Base-by-base conservation (phyloP, 371 early-diverging fungal genomes). In the Coemansia sp. region DNA sequence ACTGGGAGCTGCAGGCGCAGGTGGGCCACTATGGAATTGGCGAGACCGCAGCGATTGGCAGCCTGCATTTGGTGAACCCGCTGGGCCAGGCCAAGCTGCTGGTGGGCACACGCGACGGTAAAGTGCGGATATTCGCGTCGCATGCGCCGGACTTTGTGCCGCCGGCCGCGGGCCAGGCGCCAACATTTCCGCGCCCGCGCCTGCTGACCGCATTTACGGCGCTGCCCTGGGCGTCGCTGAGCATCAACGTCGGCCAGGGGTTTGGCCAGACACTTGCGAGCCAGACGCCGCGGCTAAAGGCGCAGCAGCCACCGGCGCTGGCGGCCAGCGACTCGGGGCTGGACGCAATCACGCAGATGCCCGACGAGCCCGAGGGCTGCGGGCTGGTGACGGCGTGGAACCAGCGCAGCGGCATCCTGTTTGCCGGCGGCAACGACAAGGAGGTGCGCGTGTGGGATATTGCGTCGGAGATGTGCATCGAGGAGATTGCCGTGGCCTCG, bases 61-160 rank as follows among this genome's bases (percentile, higher is more conserved):
- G 86, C 55, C 62, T 96, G 70, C 87, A 90, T 51, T 87, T 94
- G 61, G 85, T 96, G 26, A 96, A 98, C 73, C 95, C 96, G 73
- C 90, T 93, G 47, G 93, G 93, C 64, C 82, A 86, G 34, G 87
- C 91, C 9, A 73, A 94, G 75, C 79, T 96, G 54, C 68, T 92
- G 50, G 88, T 87, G 5, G 96, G 87, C 35, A 65, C 65, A 4
- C 68, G 64, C 31, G 80, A 80, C 45, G 80, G 80, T 31, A 60
- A 59, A 43, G 68, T 80, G 56, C 54, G 80, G 13, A 61, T 79
- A 32, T 80, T 79, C 42, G 67, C 80, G 42, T 66, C 77, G 55
- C 77, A 79, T 35, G 80, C 75, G 57, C 78, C 78, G 0, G 71
- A 74, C 45, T 74, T 74, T 61, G 47, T 31, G 5, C 74, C 68